These are phyloP conservation scores for Harringtonia lauricola DNA, from an alignment of 2,329 filamentous ascomycete genomes.

Conservation along the genomic window DNA sequence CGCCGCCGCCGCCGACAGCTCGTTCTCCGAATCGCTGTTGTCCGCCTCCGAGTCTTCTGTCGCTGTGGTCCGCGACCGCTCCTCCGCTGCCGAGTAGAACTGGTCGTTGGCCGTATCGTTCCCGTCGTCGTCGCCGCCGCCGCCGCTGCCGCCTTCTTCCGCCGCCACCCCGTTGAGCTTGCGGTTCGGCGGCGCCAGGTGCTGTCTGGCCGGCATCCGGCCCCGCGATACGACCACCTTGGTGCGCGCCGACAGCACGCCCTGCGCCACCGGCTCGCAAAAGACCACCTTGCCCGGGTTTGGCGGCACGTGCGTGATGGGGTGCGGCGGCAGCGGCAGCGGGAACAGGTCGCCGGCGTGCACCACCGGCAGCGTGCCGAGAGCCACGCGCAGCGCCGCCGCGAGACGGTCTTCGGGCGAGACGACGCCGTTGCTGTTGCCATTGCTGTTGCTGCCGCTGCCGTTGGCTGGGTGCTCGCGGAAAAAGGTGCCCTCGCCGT, in stretches of 20 bases:
- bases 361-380: slow-evolving; percentile 63
- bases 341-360: slow-evolving; percentile 73
- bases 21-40: slow-evolving; percentile 33
- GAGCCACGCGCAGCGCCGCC: slow-evolving; percentile 59
- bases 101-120: slow-evolving; percentile 83
- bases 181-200: slow-evolving; percentile 57
- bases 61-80: slow-evolving; percentile 50
- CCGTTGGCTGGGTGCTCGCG: slow-evolving; percentile 39
- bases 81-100: slow-evolving; percentile 87
- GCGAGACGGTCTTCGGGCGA: slow-evolving; percentile 47
- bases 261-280: slow-evolving; percentile 92
- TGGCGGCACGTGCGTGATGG: slow-evolving; percentile 73
- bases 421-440: slow-evolving; percentile 15
- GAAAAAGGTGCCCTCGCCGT: slow-evolving; percentile 74
- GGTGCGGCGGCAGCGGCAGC: slow-evolving; percentile 70
- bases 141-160: slow-evolving; percentile 48
- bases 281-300: slow-evolving; percentile 80
- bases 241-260: slow-evolving; percentile 63
- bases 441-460: slow-evolving; percentile 21
- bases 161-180: slow-evolving; percentile 47
- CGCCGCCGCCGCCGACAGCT: slow-evolving; percentile 50
- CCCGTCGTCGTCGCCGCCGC: slow-evolving; percentile 52
- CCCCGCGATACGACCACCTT: slow-evolving; percentile 71
- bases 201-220: slow-evolving; percentile 30
- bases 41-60: slow-evolving; percentile 47